phyloP scores from a whole-genome alignment of 2,329 filamentous ascomycete species.

The Daldinia sp. region DNA sequence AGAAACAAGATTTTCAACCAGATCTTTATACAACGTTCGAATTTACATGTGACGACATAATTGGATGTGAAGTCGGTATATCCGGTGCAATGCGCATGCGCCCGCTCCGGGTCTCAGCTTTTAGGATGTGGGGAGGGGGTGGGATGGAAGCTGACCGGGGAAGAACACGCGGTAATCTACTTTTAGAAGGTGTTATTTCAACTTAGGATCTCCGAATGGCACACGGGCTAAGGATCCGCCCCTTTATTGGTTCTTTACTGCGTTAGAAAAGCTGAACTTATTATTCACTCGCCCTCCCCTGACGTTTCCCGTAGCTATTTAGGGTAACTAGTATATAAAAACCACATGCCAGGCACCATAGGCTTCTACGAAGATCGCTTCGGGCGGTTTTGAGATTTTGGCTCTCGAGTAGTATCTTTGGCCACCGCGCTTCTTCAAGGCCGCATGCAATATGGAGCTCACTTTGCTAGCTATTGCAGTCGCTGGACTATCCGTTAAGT shows the following conservation, averaged over 20 bases:
- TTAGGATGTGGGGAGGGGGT: constrained; percentile 5
- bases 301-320: background rate
- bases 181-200: constrained; percentile 28
- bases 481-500: constrained; percentile 23
- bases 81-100: constrained; percentile 5
- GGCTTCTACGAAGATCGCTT: background rate
- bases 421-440: background rate
- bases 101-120: constrained; percentile 14
- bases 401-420: background rate
- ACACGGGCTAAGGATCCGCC: constrained; percentile 20
- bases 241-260: constrained; percentile 23
- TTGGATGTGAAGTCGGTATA: constrained; percentile 5
- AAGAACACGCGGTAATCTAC: constrained; percentile 14
- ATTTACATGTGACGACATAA: constrained; percentile 1
- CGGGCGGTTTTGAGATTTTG: background rate
- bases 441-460: constrained; percentile 23
- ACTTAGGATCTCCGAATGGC: constrained; percentile 6
- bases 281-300: background rate
- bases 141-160: constrained; percentile 1
- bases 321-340: background rate
- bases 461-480: constrained; percentile 12
- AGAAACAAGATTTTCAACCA: background rate
- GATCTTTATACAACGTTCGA: background rate
- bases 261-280: background rate
- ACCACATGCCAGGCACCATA: background rate